Percentiles rank a stretch among this genome's conserved stretches.
Conservation (phyloP, 352 stramenopile genomes). For the Phytophthora tentaculata region DNA sequence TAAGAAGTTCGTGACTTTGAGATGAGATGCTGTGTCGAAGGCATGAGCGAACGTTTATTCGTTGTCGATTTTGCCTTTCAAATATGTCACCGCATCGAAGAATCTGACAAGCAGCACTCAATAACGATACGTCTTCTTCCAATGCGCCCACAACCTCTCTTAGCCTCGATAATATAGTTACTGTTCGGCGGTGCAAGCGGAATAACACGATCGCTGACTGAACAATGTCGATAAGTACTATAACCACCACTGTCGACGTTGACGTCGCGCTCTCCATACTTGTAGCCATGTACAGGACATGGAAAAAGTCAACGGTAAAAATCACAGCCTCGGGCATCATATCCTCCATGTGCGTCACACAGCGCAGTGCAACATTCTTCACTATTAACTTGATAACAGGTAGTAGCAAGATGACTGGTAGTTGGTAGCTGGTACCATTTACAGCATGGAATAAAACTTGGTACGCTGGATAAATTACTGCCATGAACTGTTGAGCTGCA, state of each 20-base stretch:
- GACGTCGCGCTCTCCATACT: slow-evolving; percentile 34
- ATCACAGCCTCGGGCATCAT: slow-evolving; percentile 46
- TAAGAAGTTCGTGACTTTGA: slow-evolving; percentile 2
- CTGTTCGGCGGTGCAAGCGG: slow-evolving; percentile 15
- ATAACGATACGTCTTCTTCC: neutral
- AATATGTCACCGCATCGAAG: slow-evolving; percentile 10
- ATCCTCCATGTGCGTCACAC: slow-evolving; percentile 32
- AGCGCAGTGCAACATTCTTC: slow-evolving; percentile 32
- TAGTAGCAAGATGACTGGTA: slow-evolving; percentile 30
- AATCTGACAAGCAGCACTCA: slow-evolving; percentile 3
- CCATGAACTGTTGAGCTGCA: slow-evolving; percentile 23
- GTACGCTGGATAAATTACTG: slow-evolving; percentile 22
- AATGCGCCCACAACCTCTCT: neutral
- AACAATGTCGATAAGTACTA: slow-evolving; percentile 34
- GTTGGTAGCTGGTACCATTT: slow-evolving; percentile 15
- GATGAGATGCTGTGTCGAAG: slow-evolving; percentile 4
- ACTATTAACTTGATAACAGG: slow-evolving; percentile 34
- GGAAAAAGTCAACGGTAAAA: slow-evolving; percentile 40
- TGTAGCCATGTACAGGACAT: slow-evolving; percentile 34
- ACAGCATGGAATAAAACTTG: slow-evolving; percentile 21
- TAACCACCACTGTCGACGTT: slow-evolving; percentile 18
- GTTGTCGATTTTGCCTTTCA: slow-evolving; percentile 8
- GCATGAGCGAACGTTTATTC: slow-evolving; percentile 20
- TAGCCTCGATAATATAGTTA: slow-evolving; percentile 2
- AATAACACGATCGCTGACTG: slow-evolving; percentile 22